Base-by-base conservation (phyloP, 1,284 basidiomycete species). In the Sporisorium sorghi region DNA sequence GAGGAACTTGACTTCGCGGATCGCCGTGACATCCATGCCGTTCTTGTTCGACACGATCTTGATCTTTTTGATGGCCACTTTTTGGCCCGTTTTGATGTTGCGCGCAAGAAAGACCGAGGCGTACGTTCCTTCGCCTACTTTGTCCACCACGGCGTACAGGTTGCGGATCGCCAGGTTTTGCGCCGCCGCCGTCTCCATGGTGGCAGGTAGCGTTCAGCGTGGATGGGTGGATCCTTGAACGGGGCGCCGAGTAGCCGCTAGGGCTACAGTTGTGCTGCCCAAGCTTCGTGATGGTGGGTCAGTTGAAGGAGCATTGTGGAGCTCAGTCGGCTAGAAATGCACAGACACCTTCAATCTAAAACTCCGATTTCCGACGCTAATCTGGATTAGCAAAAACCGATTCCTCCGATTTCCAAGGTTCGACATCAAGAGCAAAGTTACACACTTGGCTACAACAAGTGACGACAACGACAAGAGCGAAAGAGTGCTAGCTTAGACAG, bases 11-110 rank as follows among this genome's bases (percentile, higher is more conserved):
- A 99, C 96, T 86, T 99, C 97, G 40, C 97, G 91, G 68, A 99
- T 91, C 49, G 97, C 97, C 68, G 94, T 97, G 92, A 99, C 97
- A 86, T 99, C 97, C 56, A 99, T 88, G 10, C 97, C 97, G 86
- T 99, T 96, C 94, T 73, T 77, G 32, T 78, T 76, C 11, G 82
- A 94, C 91, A 23, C 95, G n/a, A 78, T 73, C 59, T 85, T 81
- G 46, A 85, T 85, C 79, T 99, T 99, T 87, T 99, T 99, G 83
- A 99, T 97, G 56, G 97, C 97, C 6, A 98, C 90, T 85, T 92
- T 91, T 15, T 90, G 86, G 14, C 88, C 89, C 0, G 91, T 92
- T 0, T 89, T 86, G 19, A 89, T 87, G 78, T 94, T 91, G 66
- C 58, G 69, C 10, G 75, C 77, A 11, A 79, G 50, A 58, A 79